Percentiles rank a stretch among this genome's conserved stretches.
Conservation (phyloP, 108 stramenopile species). For the Fragilariopsis cylindrus region DNA sequence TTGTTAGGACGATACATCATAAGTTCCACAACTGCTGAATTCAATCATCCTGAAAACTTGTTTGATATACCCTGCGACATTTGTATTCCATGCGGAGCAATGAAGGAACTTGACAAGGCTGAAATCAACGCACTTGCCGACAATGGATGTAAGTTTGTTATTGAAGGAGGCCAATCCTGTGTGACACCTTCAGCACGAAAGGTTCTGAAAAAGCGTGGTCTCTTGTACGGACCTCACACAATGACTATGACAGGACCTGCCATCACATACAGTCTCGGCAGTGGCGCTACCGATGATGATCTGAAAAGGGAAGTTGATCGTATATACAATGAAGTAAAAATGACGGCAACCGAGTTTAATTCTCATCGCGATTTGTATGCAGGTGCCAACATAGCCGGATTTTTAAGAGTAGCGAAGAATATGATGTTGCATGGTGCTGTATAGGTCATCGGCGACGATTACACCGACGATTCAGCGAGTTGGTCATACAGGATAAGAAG, state of each 20-base stretch:
- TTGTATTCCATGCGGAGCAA: slow-evolving; percentile 88
- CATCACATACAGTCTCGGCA: slow-evolving; percentile 78
- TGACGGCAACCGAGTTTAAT: slow-evolving; percentile 94
- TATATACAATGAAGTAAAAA: slow-evolving; percentile 88
- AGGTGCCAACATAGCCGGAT: slow-evolving; percentile 93
- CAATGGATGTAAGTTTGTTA: slow-evolving; percentile 88
- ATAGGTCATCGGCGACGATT: slow-evolving; percentile 32
- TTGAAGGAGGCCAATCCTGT: slow-evolving; percentile 88
- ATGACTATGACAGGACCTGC: slow-evolving; percentile 86
- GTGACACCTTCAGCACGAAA: slow-evolving; percentile 73
- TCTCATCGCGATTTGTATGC: slow-evolving; percentile 89
- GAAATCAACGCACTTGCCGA: slow-evolving; percentile 81
- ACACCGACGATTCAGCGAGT: neutral
- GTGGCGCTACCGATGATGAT: slow-evolving; percentile 67
- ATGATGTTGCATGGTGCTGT: slow-evolving; percentile 96
- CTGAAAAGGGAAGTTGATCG: slow-evolving; percentile 72
- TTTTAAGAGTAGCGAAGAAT: slow-evolving; percentile 93
- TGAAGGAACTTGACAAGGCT: slow-evolving; percentile 76
- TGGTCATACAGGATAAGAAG: too few relatives aligned
- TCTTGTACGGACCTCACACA: slow-evolving; percentile 88
- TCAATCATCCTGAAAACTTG: slow-evolving; percentile 76
- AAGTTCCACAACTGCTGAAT: slow-evolving; percentile 84
- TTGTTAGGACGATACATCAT: slow-evolving; percentile 89
- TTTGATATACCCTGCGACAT: slow-evolving; percentile 92
- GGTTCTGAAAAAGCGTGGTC: slow-evolving; percentile 83